Percentiles rank a stretch among this genome's conserved stretches.
Conservation (phyloP, 2,329 filamentous ascomycete genomes). For the Cercospora sp. region DNA sequence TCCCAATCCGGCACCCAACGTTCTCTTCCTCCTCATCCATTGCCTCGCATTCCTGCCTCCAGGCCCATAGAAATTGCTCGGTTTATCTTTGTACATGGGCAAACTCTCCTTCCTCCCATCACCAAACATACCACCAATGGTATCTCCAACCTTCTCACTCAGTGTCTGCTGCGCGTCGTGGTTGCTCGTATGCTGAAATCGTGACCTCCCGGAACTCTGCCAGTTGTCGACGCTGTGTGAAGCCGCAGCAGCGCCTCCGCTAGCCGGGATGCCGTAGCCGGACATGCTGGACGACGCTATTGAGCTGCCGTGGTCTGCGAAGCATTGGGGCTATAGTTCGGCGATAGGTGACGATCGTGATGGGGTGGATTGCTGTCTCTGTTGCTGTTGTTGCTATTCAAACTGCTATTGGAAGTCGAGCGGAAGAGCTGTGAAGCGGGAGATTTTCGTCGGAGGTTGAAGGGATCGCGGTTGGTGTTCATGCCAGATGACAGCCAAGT, state of each 20-base stretch:
- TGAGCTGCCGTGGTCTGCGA: neutral
- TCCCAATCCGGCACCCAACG: constrained; percentile 56
- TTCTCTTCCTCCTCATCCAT: constrained; percentile 59
- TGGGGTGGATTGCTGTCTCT: neutral
- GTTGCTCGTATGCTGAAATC: constrained; percentile 22
- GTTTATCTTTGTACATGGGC: constrained; percentile 99
- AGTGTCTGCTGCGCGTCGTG: constrained; percentile 36
- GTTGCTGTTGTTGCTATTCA: constrained; percentile 19
- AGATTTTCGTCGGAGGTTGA: constrained; percentile 44
- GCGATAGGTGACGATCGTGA: constrained; percentile 6
- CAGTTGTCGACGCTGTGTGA: constrained; percentile 21
- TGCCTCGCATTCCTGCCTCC: constrained; percentile 48
- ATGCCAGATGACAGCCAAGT: constrained; percentile 33
- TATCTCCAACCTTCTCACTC: constrained; percentile 57
- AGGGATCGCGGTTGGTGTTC: constrained; percentile 49
- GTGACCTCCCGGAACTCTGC: constrained; percentile 25
- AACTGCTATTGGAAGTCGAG: constrained; percentile 11
- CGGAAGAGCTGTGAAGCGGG: constrained; percentile 29
- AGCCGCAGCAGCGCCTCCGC: constrained; percentile 15
- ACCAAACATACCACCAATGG: constrained; percentile 66
- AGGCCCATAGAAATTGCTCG: constrained; percentile 69
- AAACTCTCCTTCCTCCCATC: constrained; percentile 58
- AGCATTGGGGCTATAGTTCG: constrained; percentile 7
- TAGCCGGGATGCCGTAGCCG: constrained; percentile 28
- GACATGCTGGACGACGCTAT: constrained; percentile 24